A percentile compares a stretch with the other conserved stretches of the same genome.
phyloP scores from a whole-genome alignment of 345 rosid species.

The Balakata baccata region DNA sequence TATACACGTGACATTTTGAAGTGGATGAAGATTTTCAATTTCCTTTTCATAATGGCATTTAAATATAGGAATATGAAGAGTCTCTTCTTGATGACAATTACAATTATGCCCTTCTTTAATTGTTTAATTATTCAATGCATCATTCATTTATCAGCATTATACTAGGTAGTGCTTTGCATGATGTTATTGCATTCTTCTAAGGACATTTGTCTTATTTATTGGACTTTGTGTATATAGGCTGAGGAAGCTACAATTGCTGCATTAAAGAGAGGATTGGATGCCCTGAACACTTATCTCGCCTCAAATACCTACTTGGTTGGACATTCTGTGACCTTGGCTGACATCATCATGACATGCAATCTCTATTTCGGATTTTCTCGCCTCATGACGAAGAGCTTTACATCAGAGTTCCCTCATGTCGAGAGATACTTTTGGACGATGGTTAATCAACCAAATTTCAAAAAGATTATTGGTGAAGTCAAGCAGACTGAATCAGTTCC shows the following conservation, averaged over 20 bases:
- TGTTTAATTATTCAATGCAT: background rate
- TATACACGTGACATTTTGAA: background rate
- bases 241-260: constrained; percentile 77
- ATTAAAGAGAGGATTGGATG: constrained; percentile 75
- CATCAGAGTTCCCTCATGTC: constrained; percentile 87
- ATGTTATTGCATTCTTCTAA: background rate
- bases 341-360: constrained; percentile 73
- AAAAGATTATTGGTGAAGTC: constrained; percentile 73
- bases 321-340: constrained; percentile 83
- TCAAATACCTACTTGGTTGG: constrained; percentile 89
- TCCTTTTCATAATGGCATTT: background rate
- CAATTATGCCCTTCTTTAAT: background rate
- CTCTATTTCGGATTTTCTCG: constrained; percentile 47
- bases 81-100: background rate
- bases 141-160: background rate
- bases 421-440: constrained; percentile 98
- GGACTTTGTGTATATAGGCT: constrained; percentile 39
- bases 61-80: background rate
- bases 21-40: background rate
- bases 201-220: background rate
- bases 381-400: constrained; percentile 71
- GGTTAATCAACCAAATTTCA: constrained; percentile 87
- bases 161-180: background rate
- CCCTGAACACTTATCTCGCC: constrained; percentile 66
- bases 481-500: constrained; percentile 70